Percentiles rank a stretch among this genome's conserved stretches.
These are phyloP conservation scores for Fusarium transvaalense DNA, from an alignment of 2,329 filamentous ascomycete genomes.

Conservation along the genomic window DNA sequence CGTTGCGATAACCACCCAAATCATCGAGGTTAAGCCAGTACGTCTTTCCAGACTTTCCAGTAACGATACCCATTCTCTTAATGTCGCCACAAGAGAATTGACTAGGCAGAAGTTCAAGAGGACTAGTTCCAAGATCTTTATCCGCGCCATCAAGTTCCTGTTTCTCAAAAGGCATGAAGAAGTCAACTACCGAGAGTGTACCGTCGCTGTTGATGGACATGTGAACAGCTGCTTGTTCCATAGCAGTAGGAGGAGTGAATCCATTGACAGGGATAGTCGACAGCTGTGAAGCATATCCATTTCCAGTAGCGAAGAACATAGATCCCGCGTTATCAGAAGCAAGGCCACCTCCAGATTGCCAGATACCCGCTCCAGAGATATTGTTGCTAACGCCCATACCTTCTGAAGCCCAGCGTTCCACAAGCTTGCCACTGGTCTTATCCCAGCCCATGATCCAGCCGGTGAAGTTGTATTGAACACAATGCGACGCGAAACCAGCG, in stretches of 20 bases:
- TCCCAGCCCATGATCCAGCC: slow-evolving; percentile 65
- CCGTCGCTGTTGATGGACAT: slow-evolving; percentile 58
- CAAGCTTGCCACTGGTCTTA: slow-evolving; percentile 55
- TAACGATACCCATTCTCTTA: slow-evolving; percentile 62
- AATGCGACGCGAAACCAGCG: slow-evolving; percentile 67
- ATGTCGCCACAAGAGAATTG: slow-evolving; percentile 60
- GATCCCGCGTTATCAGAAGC: slow-evolving; percentile 56
- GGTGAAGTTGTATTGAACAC: slow-evolving; percentile 68
- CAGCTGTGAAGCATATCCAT: slow-evolving; percentile 58
- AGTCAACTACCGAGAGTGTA: slow-evolving; percentile 61
- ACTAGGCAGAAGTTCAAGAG: slow-evolving; percentile 58
- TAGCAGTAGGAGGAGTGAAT: slow-evolving; percentile 55
- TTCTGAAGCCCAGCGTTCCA: slow-evolving; percentile 58
- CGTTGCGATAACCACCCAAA: slow-evolving; percentile 57
- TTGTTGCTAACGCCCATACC: slow-evolving; percentile 55
- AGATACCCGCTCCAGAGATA: slow-evolving; percentile 59
- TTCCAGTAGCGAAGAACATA: slow-evolving; percentile 56
- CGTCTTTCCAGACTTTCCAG: slow-evolving; percentile 64
- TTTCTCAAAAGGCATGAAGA: slow-evolving; percentile 68
- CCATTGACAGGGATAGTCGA: slow-evolving; percentile 55
- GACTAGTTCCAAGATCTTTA: slow-evolving; percentile 62
- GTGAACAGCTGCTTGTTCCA: slow-evolving; percentile 61
- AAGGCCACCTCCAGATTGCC: slow-evolving; percentile 58
- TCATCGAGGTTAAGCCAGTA: slow-evolving; percentile 60
- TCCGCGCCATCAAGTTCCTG: slow-evolving; percentile 63